These are phyloP conservation scores for Eutrema heterophyllum DNA, from an alignment of 345 rosid species.

Conservation along the genomic window DNA sequence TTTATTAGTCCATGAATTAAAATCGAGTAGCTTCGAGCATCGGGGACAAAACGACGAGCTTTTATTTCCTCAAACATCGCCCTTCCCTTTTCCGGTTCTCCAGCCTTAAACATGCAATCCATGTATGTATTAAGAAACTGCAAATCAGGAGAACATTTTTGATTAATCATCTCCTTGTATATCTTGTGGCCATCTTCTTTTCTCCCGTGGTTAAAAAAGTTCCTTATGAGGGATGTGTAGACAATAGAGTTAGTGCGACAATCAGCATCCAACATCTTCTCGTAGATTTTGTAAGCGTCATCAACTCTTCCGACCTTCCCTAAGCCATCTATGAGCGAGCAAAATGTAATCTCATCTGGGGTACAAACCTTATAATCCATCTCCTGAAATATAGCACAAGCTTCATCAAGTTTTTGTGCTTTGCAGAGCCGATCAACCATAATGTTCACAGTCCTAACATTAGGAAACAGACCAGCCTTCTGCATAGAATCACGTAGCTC, in stretches of 20 bases:
- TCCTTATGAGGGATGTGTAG: constrained; percentile 78
- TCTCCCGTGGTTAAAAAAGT: constrained; percentile 75
- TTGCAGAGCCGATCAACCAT: constrained; percentile 94
- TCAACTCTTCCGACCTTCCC: constrained; percentile 89
- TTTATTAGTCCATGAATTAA: constrained; percentile 74
- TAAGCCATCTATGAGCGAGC: constrained; percentile 88
- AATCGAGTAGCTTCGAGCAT: constrained; percentile 74
- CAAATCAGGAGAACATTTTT: constrained; percentile 69
- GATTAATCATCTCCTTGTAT: constrained; percentile 72
- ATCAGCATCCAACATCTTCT: constrained; percentile 73
- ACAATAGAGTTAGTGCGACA: constrained; percentile 56
- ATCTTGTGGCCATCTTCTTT: constrained; percentile 95
- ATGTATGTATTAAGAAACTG: constrained; percentile 78
- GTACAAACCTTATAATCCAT: constrained; percentile 73
- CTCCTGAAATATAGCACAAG: constrained; percentile 63
- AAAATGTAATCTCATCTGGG: constrained; percentile 76
- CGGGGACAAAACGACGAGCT: constrained; percentile 60
- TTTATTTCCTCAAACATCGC: constrained; percentile 80
- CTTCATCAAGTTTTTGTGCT: constrained; percentile 81
- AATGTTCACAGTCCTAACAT: constrained; percentile 77
- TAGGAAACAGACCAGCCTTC: constrained; percentile 80
- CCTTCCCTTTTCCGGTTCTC: constrained; percentile 81
- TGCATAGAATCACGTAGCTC: constrained; percentile 76
- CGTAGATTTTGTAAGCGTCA: constrained; percentile 79
- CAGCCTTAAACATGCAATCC: constrained; percentile 92